Percentiles rank a stretch among this genome's conserved stretches.
These are phyloP conservation scores for Nicotiana noctiflora DNA, from an alignment of 257 asterid species.

Conservation along the genomic window DNA sequence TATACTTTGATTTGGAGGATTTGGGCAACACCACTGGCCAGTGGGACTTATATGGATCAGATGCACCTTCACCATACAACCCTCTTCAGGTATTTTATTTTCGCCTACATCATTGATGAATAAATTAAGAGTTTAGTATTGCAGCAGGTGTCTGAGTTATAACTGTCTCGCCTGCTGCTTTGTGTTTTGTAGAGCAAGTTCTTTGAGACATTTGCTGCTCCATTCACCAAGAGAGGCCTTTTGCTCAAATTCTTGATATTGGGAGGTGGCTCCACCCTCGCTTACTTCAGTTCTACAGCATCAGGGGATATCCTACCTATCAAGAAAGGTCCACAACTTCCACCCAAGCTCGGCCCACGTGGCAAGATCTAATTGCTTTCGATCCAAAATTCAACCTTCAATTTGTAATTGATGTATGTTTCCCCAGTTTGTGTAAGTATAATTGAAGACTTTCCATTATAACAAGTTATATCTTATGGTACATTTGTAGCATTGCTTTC, in stretches of 20 bases:
- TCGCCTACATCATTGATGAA: neutral
- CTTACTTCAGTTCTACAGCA: slow-evolving; percentile 74
- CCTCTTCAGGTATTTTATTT: slow-evolving; percentile 54
- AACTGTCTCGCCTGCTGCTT: neutral
- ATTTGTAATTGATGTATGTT: slow-evolving; percentile 26
- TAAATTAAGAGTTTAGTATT: neutral
- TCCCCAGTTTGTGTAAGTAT: slow-evolving; percentile 50
- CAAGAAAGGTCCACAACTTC: slow-evolving; percentile 89
- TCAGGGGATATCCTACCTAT: slow-evolving; percentile 87
- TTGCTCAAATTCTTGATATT: slow-evolving; percentile 84
- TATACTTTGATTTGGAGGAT: slow-evolving; percentile 91
- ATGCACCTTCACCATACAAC: slow-evolving; percentile 89
- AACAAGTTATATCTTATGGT: neutral
- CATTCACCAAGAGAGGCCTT: slow-evolving; percentile 92
- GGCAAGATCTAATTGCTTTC: slow-evolving; percentile 51
- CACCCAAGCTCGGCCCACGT: slow-evolving; percentile 78
- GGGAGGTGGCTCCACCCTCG: slow-evolving; percentile 81
- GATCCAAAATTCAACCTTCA: slow-evolving; percentile 3
- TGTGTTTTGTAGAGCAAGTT: slow-evolving; percentile 66
- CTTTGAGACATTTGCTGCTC: slow-evolving; percentile 94
- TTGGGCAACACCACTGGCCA: slow-evolving; percentile 87
- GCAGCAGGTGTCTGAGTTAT: neutral
- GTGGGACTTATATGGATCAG: slow-evolving; percentile 96
- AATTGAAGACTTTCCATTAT: slow-evolving; percentile 24
- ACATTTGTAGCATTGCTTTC: slow-evolving; percentile 4